Evolutionary conservation across 257 asterid genomes (phyloP).

Genomic region (Salvia hispanica): DNA sequence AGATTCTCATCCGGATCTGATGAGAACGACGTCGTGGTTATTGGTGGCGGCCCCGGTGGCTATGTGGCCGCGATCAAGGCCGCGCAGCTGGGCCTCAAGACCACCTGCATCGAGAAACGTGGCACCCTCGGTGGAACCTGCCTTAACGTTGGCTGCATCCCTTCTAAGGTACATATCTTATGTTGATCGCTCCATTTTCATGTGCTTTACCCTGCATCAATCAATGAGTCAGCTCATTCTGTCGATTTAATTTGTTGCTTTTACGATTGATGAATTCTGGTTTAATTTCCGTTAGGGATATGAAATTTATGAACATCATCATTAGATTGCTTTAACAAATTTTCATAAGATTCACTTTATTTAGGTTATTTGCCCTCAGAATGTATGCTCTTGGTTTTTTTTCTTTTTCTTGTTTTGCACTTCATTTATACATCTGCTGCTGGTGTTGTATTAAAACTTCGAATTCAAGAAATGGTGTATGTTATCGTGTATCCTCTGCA

Average conservation of each 20-base stretch:
- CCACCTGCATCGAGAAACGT: slow-evolving; percentile 98
- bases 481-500: slow-evolving; percentile 25
- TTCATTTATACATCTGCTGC: too few relatives aligned
- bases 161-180: slow-evolving; percentile 74
- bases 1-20: slow-evolving; percentile 70
- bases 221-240: background rate
- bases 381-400: background rate
- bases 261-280: background rate
- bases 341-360: background rate
- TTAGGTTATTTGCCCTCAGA: background rate
- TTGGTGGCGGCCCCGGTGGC: slow-evolving; percentile 99
- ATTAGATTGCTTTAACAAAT: background rate
- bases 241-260: background rate
- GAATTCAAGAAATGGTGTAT: background rate
- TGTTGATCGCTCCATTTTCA: background rate
- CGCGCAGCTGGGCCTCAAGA: slow-evolving; percentile 95
- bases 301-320: background rate
- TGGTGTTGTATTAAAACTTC: too few relatives aligned
- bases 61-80: slow-evolving; percentile 99
- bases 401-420: background rate
- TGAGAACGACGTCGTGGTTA: slow-evolving; percentile 87
- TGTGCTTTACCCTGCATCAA: background rate
- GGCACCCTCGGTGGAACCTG: slow-evolving; percentile 98
- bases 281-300: background rate
- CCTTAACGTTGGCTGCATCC: slow-evolving; percentile 98